Base-by-base conservation (phyloP, 129 eudicot genomes). In the Mikania micrantha region DNA sequence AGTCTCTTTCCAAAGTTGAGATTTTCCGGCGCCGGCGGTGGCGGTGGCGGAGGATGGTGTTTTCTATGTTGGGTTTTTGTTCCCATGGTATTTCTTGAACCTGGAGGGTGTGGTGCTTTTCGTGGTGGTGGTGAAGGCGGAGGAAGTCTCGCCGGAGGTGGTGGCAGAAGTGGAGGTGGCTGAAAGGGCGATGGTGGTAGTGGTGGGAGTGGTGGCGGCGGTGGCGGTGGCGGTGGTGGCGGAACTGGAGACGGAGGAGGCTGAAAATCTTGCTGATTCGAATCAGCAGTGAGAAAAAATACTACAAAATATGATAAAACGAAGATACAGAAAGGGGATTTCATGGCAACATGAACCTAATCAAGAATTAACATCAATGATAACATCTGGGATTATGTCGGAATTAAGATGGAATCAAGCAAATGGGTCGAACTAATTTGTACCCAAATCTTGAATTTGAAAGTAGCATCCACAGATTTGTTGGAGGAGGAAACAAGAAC, bases 1-100 rank as follows among this genome's bases (percentile, higher is more conserved):
- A 74, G 79, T 41, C 48, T 74, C 73, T 74, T 74, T 11, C 67
- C 78, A 57, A 74, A 40, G 24, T 64, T 64, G 17, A 54, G 50
- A 4, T 54, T 74, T 58, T 29, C 34, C 65, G n/a, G 2, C 35
- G 71, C 16, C 5, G 70, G 70, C 56, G 71, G 64, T 3, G 47
- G 22, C 4, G 70, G 70, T 42, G 71, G 64, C 4, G 45, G 71
- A 1, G 11, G 69, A 31, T 19, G 73, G 66, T 20, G 59, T 53
- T 42, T 52, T 5, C 59, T 64, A 8, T 2, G 54, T 16, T 16
- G 39, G 52, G 56, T 40, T 27, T 28, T 64, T 64, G 66, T 25
- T 56, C 74, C 57, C 29, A 27, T 39, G 1, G 74, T 54, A 40
- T 41, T 28, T 39, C 39, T 53, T 54, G 78, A 27, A n/a, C 53